Evolutionary conservation across 768 basidiomycete species (phyloP).

Genomic region (Pleurotus salmoneostramineus): DNA sequence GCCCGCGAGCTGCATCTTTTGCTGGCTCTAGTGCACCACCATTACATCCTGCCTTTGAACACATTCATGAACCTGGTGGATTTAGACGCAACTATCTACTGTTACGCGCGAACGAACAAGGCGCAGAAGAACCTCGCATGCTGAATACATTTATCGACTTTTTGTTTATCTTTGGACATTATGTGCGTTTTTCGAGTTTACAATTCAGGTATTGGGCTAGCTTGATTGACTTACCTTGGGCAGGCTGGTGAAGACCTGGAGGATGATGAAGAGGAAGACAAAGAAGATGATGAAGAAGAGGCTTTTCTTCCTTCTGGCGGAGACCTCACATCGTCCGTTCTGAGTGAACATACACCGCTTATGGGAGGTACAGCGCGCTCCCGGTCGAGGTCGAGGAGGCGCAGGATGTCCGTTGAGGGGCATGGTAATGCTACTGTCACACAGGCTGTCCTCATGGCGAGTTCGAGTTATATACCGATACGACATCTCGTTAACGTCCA

Average conservation of each 20-base stretch:
- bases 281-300: conserved; percentile 52
- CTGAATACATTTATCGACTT: conserved; percentile 94
- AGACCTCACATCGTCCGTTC: conserved; percentile 12
- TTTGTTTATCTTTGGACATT: conserved; percentile 92
- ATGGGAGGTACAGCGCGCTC: conserved; percentile 36
- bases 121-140: conserved; percentile 48
- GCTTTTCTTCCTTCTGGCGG: conserved; percentile 15
- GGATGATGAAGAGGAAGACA: conserved; percentile 77
- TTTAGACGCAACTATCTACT: conserved; percentile 88
- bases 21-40: conserved; percentile 47
- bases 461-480: conserved; percentile 14
- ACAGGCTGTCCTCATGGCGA: conserved; percentile 91
- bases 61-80: conserved; percentile 93
- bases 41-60: conserved; percentile 78
- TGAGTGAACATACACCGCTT: conserved; percentile 55
- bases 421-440: conserved; percentile 87
- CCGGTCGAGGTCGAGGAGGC: conserved; percentile 51
- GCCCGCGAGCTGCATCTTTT: conserved; percentile 70
- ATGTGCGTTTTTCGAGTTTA: conserved; percentile 51
- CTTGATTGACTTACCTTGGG: conserved; percentile 8
- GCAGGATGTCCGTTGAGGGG: conserved; percentile 51
- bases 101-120: conserved; percentile 65
- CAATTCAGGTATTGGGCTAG: neutral
- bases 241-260: conserved; percentile 91
- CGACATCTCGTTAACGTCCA: neutral